phyloP scores from a whole-genome alignment of 2,329 filamentous ascomycete genomes.

The Amesomyces nigricolor region DNA sequence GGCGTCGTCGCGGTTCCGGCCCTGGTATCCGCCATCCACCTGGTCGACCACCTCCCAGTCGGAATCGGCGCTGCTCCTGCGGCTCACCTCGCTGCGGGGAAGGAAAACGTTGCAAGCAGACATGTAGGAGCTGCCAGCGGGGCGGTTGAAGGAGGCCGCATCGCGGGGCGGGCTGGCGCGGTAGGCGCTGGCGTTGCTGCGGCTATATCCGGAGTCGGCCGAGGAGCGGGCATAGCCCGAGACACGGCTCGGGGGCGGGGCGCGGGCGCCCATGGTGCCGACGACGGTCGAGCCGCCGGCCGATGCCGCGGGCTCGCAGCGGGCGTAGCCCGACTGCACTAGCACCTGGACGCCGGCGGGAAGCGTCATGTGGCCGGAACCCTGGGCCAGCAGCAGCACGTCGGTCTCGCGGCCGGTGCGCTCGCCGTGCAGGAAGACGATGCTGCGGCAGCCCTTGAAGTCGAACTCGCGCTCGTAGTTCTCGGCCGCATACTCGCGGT shows the following conservation, averaged over 20 bases:
- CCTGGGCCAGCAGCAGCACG: constrained; percentile 13
- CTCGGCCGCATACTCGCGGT: constrained; percentile 9
- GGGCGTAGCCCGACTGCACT: constrained; percentile 16
- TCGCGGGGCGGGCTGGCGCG: constrained; percentile 15
- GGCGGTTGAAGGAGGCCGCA: constrained; percentile 6
- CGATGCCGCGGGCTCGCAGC: constrained; percentile 4
- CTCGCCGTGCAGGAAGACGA: constrained; percentile 19
- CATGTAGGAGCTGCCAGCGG: constrained; percentile 5
- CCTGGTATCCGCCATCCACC: neutral
- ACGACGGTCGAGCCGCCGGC: constrained; percentile 8
- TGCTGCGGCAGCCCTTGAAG: constrained; percentile 18
- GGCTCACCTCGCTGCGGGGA: constrained; percentile 3
- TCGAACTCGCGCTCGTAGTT: constrained; percentile 21
- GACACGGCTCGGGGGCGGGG: constrained; percentile 19
- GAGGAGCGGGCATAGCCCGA: constrained; percentile 17
- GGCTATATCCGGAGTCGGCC: constrained; percentile 15
- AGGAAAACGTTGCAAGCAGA: constrained; percentile 2
- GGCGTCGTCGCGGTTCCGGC: constrained; percentile 7
- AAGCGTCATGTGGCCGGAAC: constrained; percentile 21
- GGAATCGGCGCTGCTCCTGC: constrained; percentile 6
- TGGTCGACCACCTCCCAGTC: constrained; percentile 16
- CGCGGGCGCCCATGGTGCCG: constrained; percentile 12
- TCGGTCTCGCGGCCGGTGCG: constrained; percentile 8
- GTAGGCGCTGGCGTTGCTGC: neutral
- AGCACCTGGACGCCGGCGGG: constrained; percentile 20